phyloP scores from a whole-genome alignment of 768 basidiomycete species.

The Lactarius akahatsu region DNA sequence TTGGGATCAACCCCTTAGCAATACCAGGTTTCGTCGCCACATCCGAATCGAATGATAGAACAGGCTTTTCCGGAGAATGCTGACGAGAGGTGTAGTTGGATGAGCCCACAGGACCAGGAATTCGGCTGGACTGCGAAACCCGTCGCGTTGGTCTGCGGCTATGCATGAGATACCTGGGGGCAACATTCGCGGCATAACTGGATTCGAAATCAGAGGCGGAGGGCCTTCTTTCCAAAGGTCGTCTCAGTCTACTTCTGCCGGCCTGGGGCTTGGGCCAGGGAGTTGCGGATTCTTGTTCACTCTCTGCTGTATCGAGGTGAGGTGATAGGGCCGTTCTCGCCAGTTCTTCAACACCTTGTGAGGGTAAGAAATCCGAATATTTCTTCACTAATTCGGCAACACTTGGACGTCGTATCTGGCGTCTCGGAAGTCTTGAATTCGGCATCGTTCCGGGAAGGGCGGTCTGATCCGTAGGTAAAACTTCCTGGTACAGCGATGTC shows the following conservation, averaged over 20 bases:
- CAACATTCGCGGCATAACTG: slow-evolving; percentile 90
- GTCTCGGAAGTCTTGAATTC: slow-evolving; percentile 63
- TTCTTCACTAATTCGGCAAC: slow-evolving; percentile 86
- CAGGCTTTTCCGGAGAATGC: slow-evolving; percentile 72
- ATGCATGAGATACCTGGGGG: slow-evolving; percentile 67
- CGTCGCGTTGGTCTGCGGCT: slow-evolving; percentile 44
- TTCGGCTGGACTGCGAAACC: slow-evolving; percentile 41
- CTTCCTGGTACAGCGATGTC: slow-evolving; percentile 15
- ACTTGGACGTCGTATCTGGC: slow-evolving; percentile 53
- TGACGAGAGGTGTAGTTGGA: slow-evolving; percentile 60
- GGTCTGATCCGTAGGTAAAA: background rate
- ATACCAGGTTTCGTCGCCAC: slow-evolving; percentile 33
- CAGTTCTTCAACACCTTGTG: slow-evolving; percentile 69
- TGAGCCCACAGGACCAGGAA: slow-evolving; percentile 52
- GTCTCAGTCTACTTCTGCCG: slow-evolving; percentile 49
- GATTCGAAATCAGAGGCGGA: slow-evolving; percentile 86
- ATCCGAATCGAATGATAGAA: slow-evolving; percentile 32
- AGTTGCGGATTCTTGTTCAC: slow-evolving; percentile 65
- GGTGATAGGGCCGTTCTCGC: slow-evolving; percentile 70
- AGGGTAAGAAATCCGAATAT: slow-evolving; percentile 75
- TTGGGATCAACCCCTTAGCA: slow-evolving; percentile 36
- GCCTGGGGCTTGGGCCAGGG: slow-evolving; percentile 39
- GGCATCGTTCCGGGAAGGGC: slow-evolving; percentile 34
- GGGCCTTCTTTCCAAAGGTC: slow-evolving; percentile 52
- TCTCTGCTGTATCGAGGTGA: slow-evolving; percentile 59